phyloP scores from a whole-genome alignment of 768 basidiomycete species.

The Mycena rosella region DNA sequence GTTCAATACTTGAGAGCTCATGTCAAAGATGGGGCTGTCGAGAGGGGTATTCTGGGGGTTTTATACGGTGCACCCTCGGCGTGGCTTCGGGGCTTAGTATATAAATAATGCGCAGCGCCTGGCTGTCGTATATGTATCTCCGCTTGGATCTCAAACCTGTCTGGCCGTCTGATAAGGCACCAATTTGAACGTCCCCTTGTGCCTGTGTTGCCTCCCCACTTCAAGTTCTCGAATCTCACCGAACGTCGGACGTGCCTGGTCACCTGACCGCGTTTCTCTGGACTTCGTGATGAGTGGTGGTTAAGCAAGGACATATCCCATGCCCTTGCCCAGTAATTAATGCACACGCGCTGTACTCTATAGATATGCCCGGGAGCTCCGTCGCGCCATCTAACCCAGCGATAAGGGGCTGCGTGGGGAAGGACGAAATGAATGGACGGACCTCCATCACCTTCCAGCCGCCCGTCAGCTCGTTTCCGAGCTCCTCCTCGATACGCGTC shows the following conservation, averaged over 20 bases:
- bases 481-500: constrained; percentile 88
- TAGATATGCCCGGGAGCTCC: constrained; percentile 48
- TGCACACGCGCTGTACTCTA: constrained; percentile 35
- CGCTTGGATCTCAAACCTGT: background rate
- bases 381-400: constrained; percentile 43
- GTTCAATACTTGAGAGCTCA: background rate
- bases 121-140: background rate
- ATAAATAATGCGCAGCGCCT: no score
- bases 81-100: no score
- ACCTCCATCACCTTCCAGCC: constrained; percentile 99
- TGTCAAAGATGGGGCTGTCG: background rate
- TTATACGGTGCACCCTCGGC: no score
- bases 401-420: constrained; percentile 43
- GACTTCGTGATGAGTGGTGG: no score
- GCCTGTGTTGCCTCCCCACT: background rate
- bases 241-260: background rate
- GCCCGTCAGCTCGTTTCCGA: constrained; percentile 93
- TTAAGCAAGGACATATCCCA: constrained; percentile 8
- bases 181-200: no score
- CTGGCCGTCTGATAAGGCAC: no score
- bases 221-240: no score
- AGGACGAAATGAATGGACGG: constrained; percentile 42
- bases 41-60: no score
- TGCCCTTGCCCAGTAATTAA: constrained; percentile 25
- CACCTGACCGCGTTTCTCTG: background rate